Base-by-base conservation (phyloP, 2,329 filamentous ascomycete species). In the Neurospora sp. region DNA sequence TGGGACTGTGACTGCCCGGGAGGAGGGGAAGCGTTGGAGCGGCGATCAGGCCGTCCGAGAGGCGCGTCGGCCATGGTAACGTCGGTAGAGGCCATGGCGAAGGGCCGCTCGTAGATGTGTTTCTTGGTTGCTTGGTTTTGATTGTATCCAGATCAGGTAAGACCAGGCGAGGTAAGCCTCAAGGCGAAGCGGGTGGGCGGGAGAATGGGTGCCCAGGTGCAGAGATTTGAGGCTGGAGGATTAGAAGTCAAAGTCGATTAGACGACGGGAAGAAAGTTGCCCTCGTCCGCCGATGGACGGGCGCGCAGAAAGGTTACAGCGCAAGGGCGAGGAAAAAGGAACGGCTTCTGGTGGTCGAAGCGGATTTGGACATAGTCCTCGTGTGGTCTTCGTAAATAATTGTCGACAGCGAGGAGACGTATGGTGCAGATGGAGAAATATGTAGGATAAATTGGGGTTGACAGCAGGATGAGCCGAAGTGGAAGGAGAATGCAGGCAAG, bases 1-100 rank as follows among this genome's bases (percentile, higher is more conserved):
- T 62, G 52, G 79, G 93, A 88, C 83, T 97, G 97, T 57, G 92
- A 95, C 72, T 84, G 84, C 8, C 74, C 67, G 1, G 77, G 75
- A n/a, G 77, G 77, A 37, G 78, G 75, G 11, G 76, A 78, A 62
- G 72, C 72, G 73, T 77, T 75, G 52, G 71, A 70, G 15, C 77
- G 75, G 52, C 76, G 76, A 67, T 77, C 77, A 3, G 69, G 68
- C 33, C 73, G 75, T n/a, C 70, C 70, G 23, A 62, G 33, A 36
- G 73, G 70, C 11, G 71, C 69, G 37, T 75, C 75, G 28, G 70
- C 72, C 72, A 75, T 74, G 67, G 70, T 66, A 66, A 37, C 67
- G 12, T 76, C 74, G 67, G 68, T 65, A 6, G 74, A 76, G 8
- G 76, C 75, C 76, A 77, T 77, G 43, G 69, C 62, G 66, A 65